Conservation (phyloP, 345 rosid genomes). For the Moricandia arvensis region DNA sequence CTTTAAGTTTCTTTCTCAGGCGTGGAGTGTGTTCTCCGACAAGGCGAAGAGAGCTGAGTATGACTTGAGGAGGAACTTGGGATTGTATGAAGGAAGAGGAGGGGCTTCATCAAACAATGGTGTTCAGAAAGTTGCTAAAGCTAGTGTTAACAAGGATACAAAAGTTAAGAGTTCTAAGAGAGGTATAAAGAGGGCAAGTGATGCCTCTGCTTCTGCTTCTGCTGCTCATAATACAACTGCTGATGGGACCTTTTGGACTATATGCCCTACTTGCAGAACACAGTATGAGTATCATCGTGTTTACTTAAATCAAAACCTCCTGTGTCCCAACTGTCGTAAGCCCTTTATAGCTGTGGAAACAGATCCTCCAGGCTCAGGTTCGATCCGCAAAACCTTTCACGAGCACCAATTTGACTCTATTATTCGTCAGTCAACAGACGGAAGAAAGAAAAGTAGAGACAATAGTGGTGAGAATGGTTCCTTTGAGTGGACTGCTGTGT, state of each 20-base stretch:
- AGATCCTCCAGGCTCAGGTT: conserved; percentile 59
- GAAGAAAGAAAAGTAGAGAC: conserved; percentile 35
- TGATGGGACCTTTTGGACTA: conserved; percentile 67
- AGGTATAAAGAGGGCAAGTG: conserved; percentile 37
- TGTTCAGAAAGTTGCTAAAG: conserved; percentile 41
- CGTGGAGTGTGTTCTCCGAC: conserved; percentile 67
- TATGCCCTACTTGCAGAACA: conserved; percentile 63
- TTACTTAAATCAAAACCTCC: conserved; percentile 64
- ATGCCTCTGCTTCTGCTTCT: conserved; percentile 32
- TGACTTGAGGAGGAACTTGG: conserved; percentile 48
- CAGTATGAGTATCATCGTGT: conserved; percentile 70
- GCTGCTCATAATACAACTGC: conserved; percentile 37
- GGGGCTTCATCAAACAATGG: conserved; percentile 44
- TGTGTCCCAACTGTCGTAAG: conserved; percentile 64
- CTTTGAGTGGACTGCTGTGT: conserved; percentile 40
- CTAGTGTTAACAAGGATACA: conserved; percentile 14
- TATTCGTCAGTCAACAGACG: conserved; percentile 40
- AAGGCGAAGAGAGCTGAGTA: conserved; percentile 53
- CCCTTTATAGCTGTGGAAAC: conserved; percentile 70
- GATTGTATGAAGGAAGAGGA: conserved; percentile 38
- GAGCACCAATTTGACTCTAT: conserved; percentile 47
- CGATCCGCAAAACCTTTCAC: conserved; percentile 50
- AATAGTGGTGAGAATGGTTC: conserved; percentile 29
- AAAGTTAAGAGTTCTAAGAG: conserved; percentile 49
- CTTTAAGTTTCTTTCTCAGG: conserved; percentile 57